phyloP scores from a whole-genome alignment of 805 yeast species.

The Metschnikowia anglica region DNA sequence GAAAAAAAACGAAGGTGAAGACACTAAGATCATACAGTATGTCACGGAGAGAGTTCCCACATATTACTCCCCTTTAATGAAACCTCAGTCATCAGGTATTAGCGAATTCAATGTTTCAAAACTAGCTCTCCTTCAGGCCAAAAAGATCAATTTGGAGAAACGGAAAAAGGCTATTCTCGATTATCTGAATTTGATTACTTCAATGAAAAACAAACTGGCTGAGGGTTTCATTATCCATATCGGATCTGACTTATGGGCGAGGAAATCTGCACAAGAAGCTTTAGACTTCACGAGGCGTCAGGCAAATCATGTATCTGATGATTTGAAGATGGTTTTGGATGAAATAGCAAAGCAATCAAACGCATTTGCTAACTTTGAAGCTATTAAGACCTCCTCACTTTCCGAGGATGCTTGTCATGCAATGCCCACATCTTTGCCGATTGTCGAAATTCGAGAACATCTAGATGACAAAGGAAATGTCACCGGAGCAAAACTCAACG shows the following conservation, averaged over 20 bases:
- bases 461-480: constrained; percentile 83
- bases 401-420: constrained; percentile 20
- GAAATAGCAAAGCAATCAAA: constrained; percentile 27
- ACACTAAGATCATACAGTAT: too few relatives aligned
- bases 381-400: background rate
- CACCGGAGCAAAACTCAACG: constrained; percentile 33
- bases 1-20: too few relatives aligned
- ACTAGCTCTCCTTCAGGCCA: background rate
- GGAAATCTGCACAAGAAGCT: constrained; percentile 26
- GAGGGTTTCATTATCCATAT: constrained; percentile 8
- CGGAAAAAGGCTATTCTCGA: background rate
- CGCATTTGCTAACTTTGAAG: background rate
- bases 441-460: constrained; percentile 77
- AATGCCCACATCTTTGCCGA: constrained; percentile 52
- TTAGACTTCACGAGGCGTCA: constrained; percentile 27
- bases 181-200: background rate
- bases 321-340: constrained; percentile 39
- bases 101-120: background rate
- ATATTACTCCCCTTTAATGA: background rate
- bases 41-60: background rate
- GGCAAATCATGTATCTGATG: constrained; percentile 30
- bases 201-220: background rate
- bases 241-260: constrained; percentile 12
- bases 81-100: background rate
- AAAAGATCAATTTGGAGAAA: background rate